A percentile compares a stretch with the other conserved stretches of the same genome.
Conservation (phyloP, 192 early-diverging fungal species). For the Coemansia sp. region DNA sequence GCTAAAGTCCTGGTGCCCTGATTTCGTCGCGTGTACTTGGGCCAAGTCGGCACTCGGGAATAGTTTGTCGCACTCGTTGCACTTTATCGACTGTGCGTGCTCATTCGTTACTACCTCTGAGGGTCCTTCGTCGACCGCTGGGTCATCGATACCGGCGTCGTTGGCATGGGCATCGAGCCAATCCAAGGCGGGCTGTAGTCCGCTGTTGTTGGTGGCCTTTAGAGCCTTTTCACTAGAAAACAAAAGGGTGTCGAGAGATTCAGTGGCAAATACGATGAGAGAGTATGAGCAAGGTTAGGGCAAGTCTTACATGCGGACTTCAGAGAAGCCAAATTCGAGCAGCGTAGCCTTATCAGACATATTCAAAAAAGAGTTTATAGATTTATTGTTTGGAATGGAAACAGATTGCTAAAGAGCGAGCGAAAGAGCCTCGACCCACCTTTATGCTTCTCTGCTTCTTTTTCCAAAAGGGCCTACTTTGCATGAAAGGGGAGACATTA, state of each 20-base stretch:
- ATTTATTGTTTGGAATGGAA: neutral
- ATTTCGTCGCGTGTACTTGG: conserved; percentile 66
- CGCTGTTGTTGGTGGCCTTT: conserved; percentile 35
- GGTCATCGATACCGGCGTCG: conserved; percentile 27
- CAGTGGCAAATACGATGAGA: neutral
- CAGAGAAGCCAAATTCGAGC: conserved; percentile 49
- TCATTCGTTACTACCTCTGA: neutral
- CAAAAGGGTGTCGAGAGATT: neutral
- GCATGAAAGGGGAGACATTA: neutral
- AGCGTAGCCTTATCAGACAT: conserved; percentile 41
- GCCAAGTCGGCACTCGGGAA: conserved; percentile 58
- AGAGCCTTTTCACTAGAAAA: conserved; percentile 41
- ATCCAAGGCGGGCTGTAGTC: conserved; percentile 48
- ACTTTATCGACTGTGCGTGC: conserved; percentile 44
- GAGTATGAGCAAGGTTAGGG: neutral
- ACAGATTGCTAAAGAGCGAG: conserved; percentile 1
- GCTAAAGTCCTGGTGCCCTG: conserved; percentile 63
- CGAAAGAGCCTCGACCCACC: neutral
- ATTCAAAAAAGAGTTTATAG: neutral
- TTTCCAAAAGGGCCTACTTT: neutral
- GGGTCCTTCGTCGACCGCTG: neutral
- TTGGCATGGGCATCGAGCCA: conserved; percentile 44
- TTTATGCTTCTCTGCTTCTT: too few relatives aligned
- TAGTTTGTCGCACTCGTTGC: conserved; percentile 70
- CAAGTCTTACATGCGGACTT: conserved; percentile 34